Base-by-base conservation (phyloP, 2,329 filamentous ascomycete species). In the Aspergillus calidoustus region DNA sequence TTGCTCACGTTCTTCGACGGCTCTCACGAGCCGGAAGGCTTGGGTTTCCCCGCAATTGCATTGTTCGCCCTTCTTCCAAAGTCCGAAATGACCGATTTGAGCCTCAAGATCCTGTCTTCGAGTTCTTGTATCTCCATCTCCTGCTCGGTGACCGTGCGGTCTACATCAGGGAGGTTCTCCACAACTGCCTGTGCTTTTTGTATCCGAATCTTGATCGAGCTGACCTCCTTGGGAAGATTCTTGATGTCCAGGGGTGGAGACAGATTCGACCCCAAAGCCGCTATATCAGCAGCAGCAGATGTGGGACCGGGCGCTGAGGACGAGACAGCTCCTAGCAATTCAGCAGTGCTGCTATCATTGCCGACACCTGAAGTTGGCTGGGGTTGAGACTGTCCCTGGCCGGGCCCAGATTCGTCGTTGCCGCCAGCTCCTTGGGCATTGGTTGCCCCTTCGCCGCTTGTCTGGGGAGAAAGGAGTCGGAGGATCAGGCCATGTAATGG, bases 151-250 rank as follows among this genome's bases (percentile, higher is more conserved):
- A 81, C 74, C 13, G 75, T 76, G 38, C 80, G 72, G 7, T 80
- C 69, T n/a, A 81, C 71, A 64, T 82, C 81, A 9, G 80, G 79
- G 44, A 83, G 66, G 41, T 68, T 71, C 53, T 77, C 74, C 11
- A 82, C 74, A 11, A 79, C 76, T 3, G 68, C 83, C 54, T 91
- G 84, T 54, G 93, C 93, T 68, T 89, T 89, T 75, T 93, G 90
- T 61, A 98, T 86, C 77, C 92, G 91, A 77, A 93, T 89, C 77
- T 92, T 93, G 69, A 97, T 83, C 41, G 86, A 85, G 71, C 92
- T 91, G 1, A 91, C 91, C 41, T 91, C 92, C 2, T 88, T 86
- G 2, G 90, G 87, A 17, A 98, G 86, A 69, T 96, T 90, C 75
- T 96, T 96, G 64, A 86, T 82, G 63, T 88, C 83, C 50, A 89